A percentile compares a stretch with the other conserved stretches of the same genome.
Evolutionary conservation across 192 early-diverging fungal genomes (phyloP).

Genomic region (Neocallimastix lanati): DNA sequence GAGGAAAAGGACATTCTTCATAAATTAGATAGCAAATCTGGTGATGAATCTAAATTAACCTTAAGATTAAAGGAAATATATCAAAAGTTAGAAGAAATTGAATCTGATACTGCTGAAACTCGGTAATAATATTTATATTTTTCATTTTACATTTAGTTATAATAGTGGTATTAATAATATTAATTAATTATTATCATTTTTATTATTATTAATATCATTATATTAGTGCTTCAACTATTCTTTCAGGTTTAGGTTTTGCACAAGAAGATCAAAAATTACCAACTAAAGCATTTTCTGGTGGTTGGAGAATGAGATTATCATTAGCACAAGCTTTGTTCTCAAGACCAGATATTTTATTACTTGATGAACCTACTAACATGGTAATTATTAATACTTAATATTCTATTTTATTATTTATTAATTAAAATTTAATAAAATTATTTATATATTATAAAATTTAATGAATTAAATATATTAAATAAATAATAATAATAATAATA

Average conservation of each 20-base stretch:
- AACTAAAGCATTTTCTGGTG: conserved; percentile 48
- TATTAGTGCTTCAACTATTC: neutral
- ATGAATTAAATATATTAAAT: too few relatives aligned
- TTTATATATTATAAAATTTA: neutral
- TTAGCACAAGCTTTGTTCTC: conserved; percentile 69
- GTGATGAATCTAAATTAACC: conserved; percentile 15
- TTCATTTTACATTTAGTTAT: neutral
- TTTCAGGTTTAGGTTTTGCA: conserved; percentile 1
- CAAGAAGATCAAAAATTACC: conserved; percentile 7
- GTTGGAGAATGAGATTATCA: conserved; percentile 82
- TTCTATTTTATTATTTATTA: conserved; percentile 9
- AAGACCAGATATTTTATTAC: conserved; percentile 65
- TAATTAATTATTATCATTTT: too few relatives aligned
- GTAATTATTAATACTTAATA: conserved; percentile 28
- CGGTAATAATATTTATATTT: conserved; percentile 17
- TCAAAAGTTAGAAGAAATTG: conserved; percentile 77
- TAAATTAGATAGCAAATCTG: conserved; percentile 27
- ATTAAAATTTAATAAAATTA: conserved; percentile 17
- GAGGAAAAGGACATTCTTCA: conserved; percentile 53
- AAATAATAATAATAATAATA: too few relatives aligned
- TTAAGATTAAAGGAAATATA: conserved; percentile 62
- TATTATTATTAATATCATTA: neutral
- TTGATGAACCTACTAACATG: conserved; percentile 83
- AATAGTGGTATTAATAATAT: too few relatives aligned
- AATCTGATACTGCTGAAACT: conserved; percentile 89